Conservation (phyloP, 352 stramenopile species). For the Lagenidium giganteum region DNA sequence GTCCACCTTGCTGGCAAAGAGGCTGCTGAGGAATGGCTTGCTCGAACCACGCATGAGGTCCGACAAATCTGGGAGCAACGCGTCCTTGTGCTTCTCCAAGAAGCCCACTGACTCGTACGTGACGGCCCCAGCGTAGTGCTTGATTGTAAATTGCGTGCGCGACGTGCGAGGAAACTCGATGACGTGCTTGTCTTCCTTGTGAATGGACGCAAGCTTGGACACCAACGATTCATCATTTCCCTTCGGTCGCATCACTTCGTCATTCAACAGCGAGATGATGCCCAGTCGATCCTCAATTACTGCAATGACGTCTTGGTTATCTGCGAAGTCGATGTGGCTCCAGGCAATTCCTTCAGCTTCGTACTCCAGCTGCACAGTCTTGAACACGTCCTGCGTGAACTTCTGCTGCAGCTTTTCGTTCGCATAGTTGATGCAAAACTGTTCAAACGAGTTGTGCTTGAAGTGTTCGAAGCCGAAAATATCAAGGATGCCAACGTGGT, state of each 20-base stretch:
- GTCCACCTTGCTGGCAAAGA: constrained; percentile 67
- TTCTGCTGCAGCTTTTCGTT: constrained; percentile 84
- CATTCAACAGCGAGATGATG: constrained; percentile 88
- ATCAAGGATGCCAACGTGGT: constrained; percentile 95
- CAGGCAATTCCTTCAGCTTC: constrained; percentile 92
- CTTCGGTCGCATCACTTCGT: constrained; percentile 87
- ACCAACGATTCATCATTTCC: constrained; percentile 83
- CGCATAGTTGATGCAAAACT: constrained; percentile 83
- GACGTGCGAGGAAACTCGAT: constrained; percentile 83
- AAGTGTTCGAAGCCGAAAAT: constrained; percentile 99
- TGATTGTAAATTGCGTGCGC: constrained; percentile 91
- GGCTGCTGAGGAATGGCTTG: constrained; percentile 62
- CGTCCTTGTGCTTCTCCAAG: constrained; percentile 96
- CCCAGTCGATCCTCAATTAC: constrained; percentile 87
- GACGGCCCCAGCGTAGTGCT: constrained; percentile 94
- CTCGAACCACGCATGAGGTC: constrained; percentile 77
- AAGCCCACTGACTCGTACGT: constrained; percentile 93
- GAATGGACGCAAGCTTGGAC: constrained; percentile 75
- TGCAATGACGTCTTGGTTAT: constrained; percentile 87
- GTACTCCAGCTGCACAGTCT: constrained; percentile 94
- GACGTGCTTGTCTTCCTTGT: constrained; percentile 78
- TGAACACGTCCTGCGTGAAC: constrained; percentile 89
- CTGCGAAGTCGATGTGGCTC: constrained; percentile 89
- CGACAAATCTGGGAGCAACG: constrained; percentile 92
- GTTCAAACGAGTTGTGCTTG: constrained; percentile 90